Evolutionary conservation across 1,284 basidiomycete species (phyloP), one percentile per base, ranked within the genome.

Genomic region (Apiotrichum montevideense): DNA sequence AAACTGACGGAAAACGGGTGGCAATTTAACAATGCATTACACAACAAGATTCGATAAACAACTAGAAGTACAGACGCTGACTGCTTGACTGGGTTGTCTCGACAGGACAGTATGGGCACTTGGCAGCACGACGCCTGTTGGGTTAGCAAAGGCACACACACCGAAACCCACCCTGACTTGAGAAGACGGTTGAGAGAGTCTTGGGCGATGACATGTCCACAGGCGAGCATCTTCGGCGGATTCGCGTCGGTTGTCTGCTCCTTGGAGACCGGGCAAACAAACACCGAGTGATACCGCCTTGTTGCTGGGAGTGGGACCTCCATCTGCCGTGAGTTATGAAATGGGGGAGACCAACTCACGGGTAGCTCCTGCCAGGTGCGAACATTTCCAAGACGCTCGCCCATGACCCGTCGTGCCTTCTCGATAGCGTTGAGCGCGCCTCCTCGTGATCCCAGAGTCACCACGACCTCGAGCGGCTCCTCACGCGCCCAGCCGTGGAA

Each of bases 191-290:
- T 82, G 64, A 96, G 78, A 70, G 88, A 92, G 66, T 96, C 93
- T 69, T 87, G 87, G 2, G 89, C 86, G 50, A 97, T 85, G 40
- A 95, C 91, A 76, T 99, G 96, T 1, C 95, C 95, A 71, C 95
- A 98, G 1, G 81, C 78, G 80, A 98, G 86, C 89, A 97, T 94
- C 90, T 96, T 96, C 0, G 95, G 95, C 21, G 94, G 96, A 73
- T 98, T 99, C 57, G 82, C 73, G 52, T 93, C 88, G 1, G 90
- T 95, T 11, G 91, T 85, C 75, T 96, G 93, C 70, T 98, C 95
- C 76, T 98, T 98, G 13, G 90, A 95, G 35, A 99, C 95, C 1
- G 96, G 92, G 74, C 96, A 99, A 44, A 92, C 87, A 73, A 99
- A 98, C 58, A 96, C 88, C 1, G 93, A 96, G 73, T 99, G 96